Percentiles rank a stretch among this genome's conserved stretches.
phyloP scores from a whole-genome alignment of 106 monocot genomes.

The Chionographis japonica region DNA sequence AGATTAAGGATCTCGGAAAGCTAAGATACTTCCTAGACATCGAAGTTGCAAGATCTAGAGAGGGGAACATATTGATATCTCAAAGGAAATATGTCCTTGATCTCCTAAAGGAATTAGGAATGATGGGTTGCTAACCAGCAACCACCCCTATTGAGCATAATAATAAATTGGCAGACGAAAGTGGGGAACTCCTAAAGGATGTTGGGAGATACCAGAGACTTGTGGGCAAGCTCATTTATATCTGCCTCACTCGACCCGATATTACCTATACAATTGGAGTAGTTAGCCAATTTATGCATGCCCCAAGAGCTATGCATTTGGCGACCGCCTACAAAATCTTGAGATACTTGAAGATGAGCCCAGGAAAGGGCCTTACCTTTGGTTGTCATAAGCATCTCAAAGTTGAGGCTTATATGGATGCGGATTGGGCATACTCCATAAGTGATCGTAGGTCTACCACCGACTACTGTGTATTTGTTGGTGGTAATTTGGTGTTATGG shows the following conservation, averaged over 20 bases:
- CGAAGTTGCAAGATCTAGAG: background rate
- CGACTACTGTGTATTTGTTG: too few relatives aligned
- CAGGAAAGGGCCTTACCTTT: too few relatives aligned
- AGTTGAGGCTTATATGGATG: too few relatives aligned
- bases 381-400: too few relatives aligned
- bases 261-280: background rate
- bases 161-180: background rate
- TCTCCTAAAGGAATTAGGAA: background rate
- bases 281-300: background rate
- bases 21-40: background rate
- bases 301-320: background rate
- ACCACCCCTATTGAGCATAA: background rate
- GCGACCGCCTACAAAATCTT: background rate
- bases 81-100: slow-evolving; percentile 4
- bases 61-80: background rate
- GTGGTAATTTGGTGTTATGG: too few relatives aligned
- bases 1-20: too few relatives aligned
- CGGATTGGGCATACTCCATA: too few relatives aligned
- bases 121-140: background rate
- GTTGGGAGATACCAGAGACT: background rate
- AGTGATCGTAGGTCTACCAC: too few relatives aligned
- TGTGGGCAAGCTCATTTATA: background rate
- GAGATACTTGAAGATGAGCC: background rate
- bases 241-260: background rate
- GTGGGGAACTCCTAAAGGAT: background rate